phyloP scores from a whole-genome alignment of 176 grass and related monocot genomes.

The Zizania latifolia region DNA sequence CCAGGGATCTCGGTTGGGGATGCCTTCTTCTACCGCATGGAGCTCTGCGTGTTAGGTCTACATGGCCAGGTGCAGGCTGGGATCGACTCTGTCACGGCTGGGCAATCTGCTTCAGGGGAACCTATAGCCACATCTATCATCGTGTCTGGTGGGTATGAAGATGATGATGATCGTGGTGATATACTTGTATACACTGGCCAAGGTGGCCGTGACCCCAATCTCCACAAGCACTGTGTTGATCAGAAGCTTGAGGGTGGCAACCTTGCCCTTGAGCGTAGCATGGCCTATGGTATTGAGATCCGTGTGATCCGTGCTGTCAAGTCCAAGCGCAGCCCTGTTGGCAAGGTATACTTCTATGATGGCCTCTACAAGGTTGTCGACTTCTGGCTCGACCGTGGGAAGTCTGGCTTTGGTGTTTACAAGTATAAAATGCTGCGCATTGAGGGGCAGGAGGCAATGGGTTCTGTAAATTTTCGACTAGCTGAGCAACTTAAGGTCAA shows the following conservation, averaged over 20 bases:
- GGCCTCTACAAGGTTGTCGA: constrained; percentile 91
- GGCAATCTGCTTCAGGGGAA: constrained; percentile 59
- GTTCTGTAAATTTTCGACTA: constrained; percentile 57
- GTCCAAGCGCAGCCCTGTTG: constrained; percentile 32
- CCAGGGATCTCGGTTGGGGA: constrained; percentile 83
- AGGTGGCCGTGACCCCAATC: constrained; percentile 71
- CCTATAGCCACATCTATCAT: constrained; percentile 92
- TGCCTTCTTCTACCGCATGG: constrained; percentile 87
- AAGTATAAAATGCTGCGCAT: constrained; percentile 91
- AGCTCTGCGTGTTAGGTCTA: constrained; percentile 83
- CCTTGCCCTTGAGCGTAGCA: constrained; percentile 88
- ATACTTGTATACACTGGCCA: constrained; percentile 93
- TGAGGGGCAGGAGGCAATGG: constrained; percentile 92
- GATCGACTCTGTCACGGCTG: constrained; percentile 67
- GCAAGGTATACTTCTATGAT: constrained; percentile 93
- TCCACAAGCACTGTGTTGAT: constrained; percentile 65
- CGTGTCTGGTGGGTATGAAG: constrained; percentile 95
- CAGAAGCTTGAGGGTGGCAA: constrained; percentile 85
- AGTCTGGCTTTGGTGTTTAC: constrained; percentile 80
- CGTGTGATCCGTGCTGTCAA: constrained; percentile 79
- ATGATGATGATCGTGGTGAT: constrained; percentile 83
- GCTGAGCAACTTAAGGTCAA: constrained; percentile 73
- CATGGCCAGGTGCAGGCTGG: constrained; percentile 94
- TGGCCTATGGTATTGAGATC: constrained; percentile 93
- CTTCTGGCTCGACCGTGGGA: constrained; percentile 79